Percentiles rank a stretch among this genome's conserved stretches.
phyloP scores from a whole-genome alignment of 1,139 yeast species.

The Pichia sp. region DNA sequence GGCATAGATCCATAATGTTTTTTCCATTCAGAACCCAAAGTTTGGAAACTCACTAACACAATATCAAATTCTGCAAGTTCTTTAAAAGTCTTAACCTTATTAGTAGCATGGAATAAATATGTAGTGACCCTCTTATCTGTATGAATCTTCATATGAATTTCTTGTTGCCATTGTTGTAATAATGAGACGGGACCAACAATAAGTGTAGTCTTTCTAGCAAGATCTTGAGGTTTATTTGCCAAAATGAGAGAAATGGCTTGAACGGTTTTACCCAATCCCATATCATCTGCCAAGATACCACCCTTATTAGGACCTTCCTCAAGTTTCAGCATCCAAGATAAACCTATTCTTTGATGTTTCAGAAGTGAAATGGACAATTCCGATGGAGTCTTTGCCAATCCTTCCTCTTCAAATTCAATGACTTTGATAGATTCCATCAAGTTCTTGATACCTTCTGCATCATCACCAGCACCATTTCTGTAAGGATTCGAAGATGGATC shows the following conservation, averaged over 20 bases:
- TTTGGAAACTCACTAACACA: constrained; percentile 71
- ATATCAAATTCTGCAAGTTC: constrained; percentile 57
- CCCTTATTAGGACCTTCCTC: constrained; percentile 59
- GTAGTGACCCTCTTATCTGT: constrained; percentile 39
- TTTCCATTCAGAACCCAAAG: constrained; percentile 62
- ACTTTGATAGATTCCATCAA: constrained; percentile 63
- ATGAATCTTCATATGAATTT: constrained; percentile 55
- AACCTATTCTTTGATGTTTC: constrained; percentile 82
- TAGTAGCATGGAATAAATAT: constrained; percentile 54
- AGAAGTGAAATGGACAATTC: constrained; percentile 58
- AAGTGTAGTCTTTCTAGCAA: constrained; percentile 48
- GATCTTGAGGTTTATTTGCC: constrained; percentile 37
- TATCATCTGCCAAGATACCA: constrained; percentile 86
- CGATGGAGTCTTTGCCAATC: constrained; percentile 61
- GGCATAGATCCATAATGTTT: constrained; percentile 44
- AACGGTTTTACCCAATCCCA: constrained; percentile 92
- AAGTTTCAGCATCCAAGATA: constrained; percentile 70
- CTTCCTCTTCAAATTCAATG: constrained; percentile 44
- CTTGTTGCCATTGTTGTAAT: constrained; percentile 78
- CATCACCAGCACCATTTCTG: constrained; percentile 13
- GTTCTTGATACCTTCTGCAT: constrained; percentile 39
- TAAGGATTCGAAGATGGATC: constrained; percentile 4
- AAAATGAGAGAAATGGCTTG: constrained; percentile 70
- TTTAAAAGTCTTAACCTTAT: constrained; percentile 36
- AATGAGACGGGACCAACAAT: constrained; percentile 83